Conservation (phyloP, 495 filamentous ascomycete species). For the Collariella sp. region DNA sequence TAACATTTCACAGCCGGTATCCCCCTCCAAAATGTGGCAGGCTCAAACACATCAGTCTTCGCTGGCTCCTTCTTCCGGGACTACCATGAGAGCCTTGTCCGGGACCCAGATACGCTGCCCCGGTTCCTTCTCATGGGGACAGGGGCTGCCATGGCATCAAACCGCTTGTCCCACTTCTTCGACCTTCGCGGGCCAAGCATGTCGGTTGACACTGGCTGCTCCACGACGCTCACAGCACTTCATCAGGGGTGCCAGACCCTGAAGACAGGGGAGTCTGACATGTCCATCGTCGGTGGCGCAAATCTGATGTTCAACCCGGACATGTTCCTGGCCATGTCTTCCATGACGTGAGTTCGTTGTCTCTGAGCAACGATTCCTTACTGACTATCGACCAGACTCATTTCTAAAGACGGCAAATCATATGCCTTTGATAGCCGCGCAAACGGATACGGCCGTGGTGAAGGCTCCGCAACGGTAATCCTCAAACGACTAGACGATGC, state of each 20-base stretch:
- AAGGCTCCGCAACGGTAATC: conserved; percentile 45
- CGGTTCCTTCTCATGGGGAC: conserved; percentile 47
- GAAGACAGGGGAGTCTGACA: conserved; percentile 39
- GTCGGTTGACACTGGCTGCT: conserved; percentile 54
- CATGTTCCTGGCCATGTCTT: conserved; percentile 30
- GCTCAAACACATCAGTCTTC: conserved; percentile 37
- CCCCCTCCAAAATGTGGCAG: conserved; percentile 25
- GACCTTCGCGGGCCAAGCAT: conserved; percentile 48
- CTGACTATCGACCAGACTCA: conserved; percentile 8
- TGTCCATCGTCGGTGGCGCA: conserved; percentile 39
- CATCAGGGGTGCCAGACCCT: conserved; percentile 44
- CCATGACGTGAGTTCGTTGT: conserved; percentile 17
- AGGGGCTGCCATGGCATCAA: conserved; percentile 40
- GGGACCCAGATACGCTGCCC: conserved; percentile 22
- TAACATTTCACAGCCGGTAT: conserved; percentile 23
- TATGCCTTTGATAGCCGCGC: conserved; percentile 45
- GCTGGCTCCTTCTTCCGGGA: conserved; percentile 38
- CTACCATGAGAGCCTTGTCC: conserved; percentile 35
- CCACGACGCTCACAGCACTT: conserved; percentile 43
- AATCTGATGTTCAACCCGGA: conserved; percentile 30
- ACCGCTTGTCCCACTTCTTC: conserved; percentile 51
- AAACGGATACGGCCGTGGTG: conserved; percentile 58
- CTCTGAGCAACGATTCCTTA: neutral
- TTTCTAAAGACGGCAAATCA: conserved; percentile 28
- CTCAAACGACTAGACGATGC: conserved; percentile 54